Conservation (phyloP, 2,329 filamentous ascomycete genomes). For the Epichloe amarillans region DNA sequence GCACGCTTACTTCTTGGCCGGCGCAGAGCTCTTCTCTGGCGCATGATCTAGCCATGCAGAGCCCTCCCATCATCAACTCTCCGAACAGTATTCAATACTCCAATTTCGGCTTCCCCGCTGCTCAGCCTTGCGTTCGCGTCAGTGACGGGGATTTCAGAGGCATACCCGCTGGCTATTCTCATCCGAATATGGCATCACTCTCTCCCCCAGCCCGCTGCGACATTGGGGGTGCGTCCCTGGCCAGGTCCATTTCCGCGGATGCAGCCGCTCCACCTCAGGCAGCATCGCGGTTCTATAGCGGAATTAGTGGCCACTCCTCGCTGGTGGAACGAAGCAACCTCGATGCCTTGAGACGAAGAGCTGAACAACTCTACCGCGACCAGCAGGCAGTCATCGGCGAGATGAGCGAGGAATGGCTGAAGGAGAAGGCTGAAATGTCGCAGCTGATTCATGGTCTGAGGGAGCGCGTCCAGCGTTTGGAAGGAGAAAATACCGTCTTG, state of each 20-base stretch:
- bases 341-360: slow-evolving; percentile 38
- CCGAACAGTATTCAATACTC: neutral
- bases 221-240: slow-evolving; percentile 12
- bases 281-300: slow-evolving; percentile 22
- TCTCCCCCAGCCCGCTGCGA: slow-evolving; percentile 6
- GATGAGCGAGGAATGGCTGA: slow-evolving; percentile 32
- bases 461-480: slow-evolving; percentile 23
- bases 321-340: slow-evolving; percentile 31
- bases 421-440: slow-evolving; percentile 28
- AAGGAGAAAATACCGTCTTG: slow-evolving; percentile 24
- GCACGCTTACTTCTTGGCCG: neutral
- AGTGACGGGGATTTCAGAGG: neutral
- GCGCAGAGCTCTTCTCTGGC: neutral
- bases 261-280: slow-evolving; percentile 18
- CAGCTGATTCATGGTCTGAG: slow-evolving; percentile 28
- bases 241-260: slow-evolving; percentile 18
- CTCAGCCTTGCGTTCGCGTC: neutral
- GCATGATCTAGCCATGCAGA: neutral
- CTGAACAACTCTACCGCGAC: slow-evolving; percentile 42
- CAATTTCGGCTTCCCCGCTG: neutral
- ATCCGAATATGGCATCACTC: slow-evolving; percentile 5
- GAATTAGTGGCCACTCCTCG: slow-evolving; percentile 26
- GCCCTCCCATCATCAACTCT: neutral
- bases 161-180: neutral
- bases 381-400: slow-evolving; percentile 41